Evolutionary conservation across 371 early-diverging fungal genomes (phyloP).

Genomic region (Gilbertella persicaria): DNA sequence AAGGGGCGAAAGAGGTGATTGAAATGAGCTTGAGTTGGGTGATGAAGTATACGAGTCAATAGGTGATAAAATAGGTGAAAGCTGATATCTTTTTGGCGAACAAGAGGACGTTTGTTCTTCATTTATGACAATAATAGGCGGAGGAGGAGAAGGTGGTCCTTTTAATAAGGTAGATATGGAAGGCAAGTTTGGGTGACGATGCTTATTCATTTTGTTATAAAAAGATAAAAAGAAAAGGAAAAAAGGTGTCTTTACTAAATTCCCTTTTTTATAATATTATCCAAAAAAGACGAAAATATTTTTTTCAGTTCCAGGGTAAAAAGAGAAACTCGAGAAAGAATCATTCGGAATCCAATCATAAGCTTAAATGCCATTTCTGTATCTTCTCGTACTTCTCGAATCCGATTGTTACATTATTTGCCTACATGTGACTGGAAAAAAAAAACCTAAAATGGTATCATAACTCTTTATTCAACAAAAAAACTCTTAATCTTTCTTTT

Average conservation of each 20-base stretch:
- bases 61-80: slow-evolving; percentile 30
- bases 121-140: slow-evolving; percentile 16
- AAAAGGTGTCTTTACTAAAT: background rate
- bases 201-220: slow-evolving; percentile 11
- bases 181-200: slow-evolving; percentile 27
- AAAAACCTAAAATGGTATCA: slow-evolving; percentile 2
- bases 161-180: slow-evolving; percentile 33
- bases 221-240: slow-evolving; percentile 19
- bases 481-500: slow-evolving; percentile 21
- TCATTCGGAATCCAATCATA: slow-evolving; percentile 13
- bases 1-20: slow-evolving; percentile 6
- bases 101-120: slow-evolving; percentile 9
- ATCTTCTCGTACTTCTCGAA: slow-evolving; percentile 34
- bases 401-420: slow-evolving; percentile 14
- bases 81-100: slow-evolving; percentile 2
- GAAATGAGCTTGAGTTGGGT: slow-evolving; percentile 8
- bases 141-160: slow-evolving; percentile 19
- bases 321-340: slow-evolving; percentile 32
- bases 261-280: slow-evolving; percentile 10
- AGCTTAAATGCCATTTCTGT: background rate
- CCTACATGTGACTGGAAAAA: background rate
- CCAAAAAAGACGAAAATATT: slow-evolving; percentile 21
- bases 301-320: slow-evolving; percentile 1
- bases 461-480: slow-evolving; percentile 13
- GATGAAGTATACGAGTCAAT: slow-evolving; percentile 28